Evolutionary conservation across 331 rosid genomes (phyloP), one percentile per base, ranked within the genome.

Genomic region (Arachis monticola): DNA sequence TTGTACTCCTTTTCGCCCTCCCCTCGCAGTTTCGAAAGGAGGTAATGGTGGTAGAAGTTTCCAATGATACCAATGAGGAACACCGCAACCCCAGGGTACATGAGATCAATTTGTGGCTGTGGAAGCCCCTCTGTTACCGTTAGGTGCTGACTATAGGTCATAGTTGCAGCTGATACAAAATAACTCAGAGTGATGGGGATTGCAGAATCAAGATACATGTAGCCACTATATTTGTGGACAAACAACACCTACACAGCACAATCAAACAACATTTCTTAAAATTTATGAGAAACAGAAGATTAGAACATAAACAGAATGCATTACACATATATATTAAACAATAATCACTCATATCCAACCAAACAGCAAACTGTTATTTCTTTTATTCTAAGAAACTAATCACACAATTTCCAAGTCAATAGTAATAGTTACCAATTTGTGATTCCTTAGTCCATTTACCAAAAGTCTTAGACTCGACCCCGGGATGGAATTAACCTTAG

Each of bases 31-130:
- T 64, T 51, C 27, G 93, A 83, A 2, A 94, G 89, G 41, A 90
- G 79, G 69, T 11, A 83, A 69, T 94, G 99, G 79, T 94, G 99
- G 75, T 88, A 88, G 27, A 91, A 87, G 84, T 94, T 92, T 10
- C 97, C 97, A 64, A 8, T 38, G 7, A 87, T 73, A n/a, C 97
- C 99, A 2, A 84, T 41, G 0, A 87, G 31, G 81, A 87, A 92
- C 85, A 92, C 0, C 31, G 35, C 62, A 27, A 83, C 62, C 7
- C 99, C 99, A 0, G 79, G 66, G 71, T 74, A 67, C 75, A 77
- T 74, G 4, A 92, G 60, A 74, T 90, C 90, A 50, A 83, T 70
- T 22, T 74, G 8, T 50, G 92, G 97, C 44, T 82, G 85, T 6
- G 85, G 81, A 75, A 90, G 70, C 45, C 83, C 87, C 22, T 66